Evolutionary conservation across 1,284 basidiomycete genomes (phyloP).

Genomic region (Malassezia obtusa): DNA sequence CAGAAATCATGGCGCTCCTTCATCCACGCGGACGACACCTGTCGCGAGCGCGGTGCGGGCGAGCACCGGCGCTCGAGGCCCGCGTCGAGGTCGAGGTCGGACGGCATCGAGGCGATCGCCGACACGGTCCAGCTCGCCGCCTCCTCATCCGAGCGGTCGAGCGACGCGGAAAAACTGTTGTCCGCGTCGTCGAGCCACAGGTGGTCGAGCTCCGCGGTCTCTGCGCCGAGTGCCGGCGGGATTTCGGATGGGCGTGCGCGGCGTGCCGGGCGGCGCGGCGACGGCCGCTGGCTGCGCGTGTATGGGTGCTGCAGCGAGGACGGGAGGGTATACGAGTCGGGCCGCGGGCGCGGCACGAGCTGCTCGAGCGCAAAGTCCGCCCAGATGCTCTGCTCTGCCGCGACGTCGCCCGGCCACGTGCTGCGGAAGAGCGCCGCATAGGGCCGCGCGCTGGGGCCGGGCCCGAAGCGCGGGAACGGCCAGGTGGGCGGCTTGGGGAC

Average conservation of each 20-base stretch:
- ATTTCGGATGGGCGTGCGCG: conserved; percentile 9
- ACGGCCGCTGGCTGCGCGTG: not conserved
- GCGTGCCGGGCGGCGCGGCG: not conserved
- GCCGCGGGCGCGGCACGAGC: conserved; percentile 19
- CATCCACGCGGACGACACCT: conserved; percentile 1
- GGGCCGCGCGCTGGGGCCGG: conserved; percentile 22
- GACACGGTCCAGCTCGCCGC: not conserved
- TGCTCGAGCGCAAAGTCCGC: conserved; percentile 33
- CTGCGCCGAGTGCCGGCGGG: not conserved
- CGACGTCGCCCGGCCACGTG: conserved; percentile 14
- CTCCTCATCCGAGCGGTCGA: not conserved
- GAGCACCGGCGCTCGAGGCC: not conserved
- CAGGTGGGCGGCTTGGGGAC: conserved; percentile 16
- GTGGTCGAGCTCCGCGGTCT: not conserved
- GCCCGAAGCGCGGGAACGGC: conserved; percentile 30
- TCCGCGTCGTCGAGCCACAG: conserved; percentile 34
- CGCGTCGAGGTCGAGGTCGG: not conserved
- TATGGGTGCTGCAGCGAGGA: conserved; percentile 21
- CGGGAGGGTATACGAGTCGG: conserved; percentile 9
- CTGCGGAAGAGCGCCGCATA: conserved; percentile 26
- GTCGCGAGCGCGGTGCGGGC: not conserved
- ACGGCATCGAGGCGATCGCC: not conserved
- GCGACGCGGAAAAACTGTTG: not conserved
- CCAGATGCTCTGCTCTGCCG: conserved; percentile 25
- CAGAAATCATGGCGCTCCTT: conserved; percentile 25